phyloP scores from a whole-genome alignment of 208 protist genomes.

The Herpetomonas tarakana region DNA sequence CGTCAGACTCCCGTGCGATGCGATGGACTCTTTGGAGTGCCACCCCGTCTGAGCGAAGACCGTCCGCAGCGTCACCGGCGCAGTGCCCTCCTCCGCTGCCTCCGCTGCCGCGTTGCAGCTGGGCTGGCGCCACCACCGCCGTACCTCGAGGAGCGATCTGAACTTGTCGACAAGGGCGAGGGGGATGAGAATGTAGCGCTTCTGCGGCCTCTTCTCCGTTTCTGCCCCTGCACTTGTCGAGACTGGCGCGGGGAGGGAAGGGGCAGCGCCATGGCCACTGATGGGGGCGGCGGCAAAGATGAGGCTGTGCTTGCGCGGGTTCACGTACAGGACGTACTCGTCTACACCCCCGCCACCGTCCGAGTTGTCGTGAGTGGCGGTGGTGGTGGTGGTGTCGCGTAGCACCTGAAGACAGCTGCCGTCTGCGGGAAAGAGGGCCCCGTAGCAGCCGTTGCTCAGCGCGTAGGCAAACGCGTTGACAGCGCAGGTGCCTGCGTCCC shows the following conservation, averaged over 20 bases:
- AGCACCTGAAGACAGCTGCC: constrained; percentile 18
- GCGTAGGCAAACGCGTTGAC: constrained; percentile 5
- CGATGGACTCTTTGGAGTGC: too few species aligned
- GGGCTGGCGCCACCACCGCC: neutral
- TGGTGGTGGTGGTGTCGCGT: neutral
- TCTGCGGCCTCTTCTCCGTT: neutral
- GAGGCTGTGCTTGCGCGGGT: constrained; percentile 15
- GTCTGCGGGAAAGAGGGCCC: constrained; percentile 20
- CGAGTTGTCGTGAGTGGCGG: too few species aligned
- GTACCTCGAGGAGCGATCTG: neutral
- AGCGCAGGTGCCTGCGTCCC: too few species aligned
- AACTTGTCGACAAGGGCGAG: neutral
- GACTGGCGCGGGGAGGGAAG: too few species aligned
- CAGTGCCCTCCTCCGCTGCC: too few species aligned
- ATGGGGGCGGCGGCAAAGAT: constrained; percentile 1
- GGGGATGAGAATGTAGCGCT: neutral
- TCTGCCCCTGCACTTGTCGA: too few species aligned
- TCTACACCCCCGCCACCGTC: neutral
- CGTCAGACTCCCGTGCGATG: too few species aligned
- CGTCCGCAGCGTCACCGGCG: too few species aligned
- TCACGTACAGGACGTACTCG: constrained; percentile 11
- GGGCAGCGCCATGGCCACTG: too few species aligned
- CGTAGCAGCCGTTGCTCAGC: constrained; percentile 12
- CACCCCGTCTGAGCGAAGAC: too few species aligned
- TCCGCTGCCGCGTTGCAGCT: too few species aligned